Base-by-base conservation (phyloP, 2,329 filamentous ascomycete species). In the Cladophialophora yegresii region DNA sequence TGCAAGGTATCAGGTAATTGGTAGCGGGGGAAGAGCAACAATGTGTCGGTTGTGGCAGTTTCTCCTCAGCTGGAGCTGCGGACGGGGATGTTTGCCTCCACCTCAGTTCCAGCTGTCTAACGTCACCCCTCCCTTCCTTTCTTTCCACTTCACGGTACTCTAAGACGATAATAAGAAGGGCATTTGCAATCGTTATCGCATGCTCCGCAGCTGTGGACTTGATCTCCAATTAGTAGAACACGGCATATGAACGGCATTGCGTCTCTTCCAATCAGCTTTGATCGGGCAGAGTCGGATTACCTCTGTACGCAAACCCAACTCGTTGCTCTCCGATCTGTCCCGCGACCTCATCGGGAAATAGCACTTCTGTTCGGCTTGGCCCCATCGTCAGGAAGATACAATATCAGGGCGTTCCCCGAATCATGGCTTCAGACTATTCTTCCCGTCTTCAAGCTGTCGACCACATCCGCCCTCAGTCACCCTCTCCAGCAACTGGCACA, bases 381-480 rank as follows among this genome's bases (percentile, higher is more conserved):
- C 64, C 64, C 62, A 54, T 60, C 51, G 50, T 58, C 58, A 64
- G 58, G 55, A 64, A 62, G 58, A 63, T 66, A 68, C 64, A 68
- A 68, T 64, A 64, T 58, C 65, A 68, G 59, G 59, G 22, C 43
- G 22, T 45, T 54, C 45, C 49, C 59, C 62, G 57, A 56, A 50
- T 40, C 54, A 68, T 68, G 66, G 55, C 66, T 66, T 66, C 66
- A 58, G 64, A 66, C 33, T 66, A 68, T 61, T 66, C 66, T 68
- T 36, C 66, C 53, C 66, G 66, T 61, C 66, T 68, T 64, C 57
- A 66, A 64, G 58, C 66, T 55, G 59, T 62, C 50, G 61, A 68
- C 28, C 64, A 66, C 58, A 62, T 64, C 53, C 69, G 70, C n/a
- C 70, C 68, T 66, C 63, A 61, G 30, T 69, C 70, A 47, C 68